Conservation (phyloP, 257 asterid genomes). For the Avicennia marina region DNA sequence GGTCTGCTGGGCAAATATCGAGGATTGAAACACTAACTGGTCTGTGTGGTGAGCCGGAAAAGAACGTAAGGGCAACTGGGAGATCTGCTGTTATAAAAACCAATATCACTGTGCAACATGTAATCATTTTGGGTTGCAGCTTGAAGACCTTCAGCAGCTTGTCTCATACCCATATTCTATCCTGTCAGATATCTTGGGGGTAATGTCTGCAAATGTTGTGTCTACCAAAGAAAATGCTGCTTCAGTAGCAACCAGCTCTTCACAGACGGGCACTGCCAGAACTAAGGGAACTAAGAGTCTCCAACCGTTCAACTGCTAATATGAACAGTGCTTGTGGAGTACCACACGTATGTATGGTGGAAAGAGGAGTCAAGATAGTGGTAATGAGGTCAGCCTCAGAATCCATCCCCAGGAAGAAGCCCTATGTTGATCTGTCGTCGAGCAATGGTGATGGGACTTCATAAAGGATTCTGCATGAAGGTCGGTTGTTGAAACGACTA, state of each 20-base stretch:
- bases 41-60: slow-evolving; percentile 50
- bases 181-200: slow-evolving; percentile 38
- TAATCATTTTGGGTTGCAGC: slow-evolving; percentile 35
- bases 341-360: slow-evolving; percentile 62
- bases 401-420: slow-evolving; percentile 36
- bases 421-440: slow-evolving; percentile 35
- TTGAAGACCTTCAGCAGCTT: slow-evolving; percentile 63
- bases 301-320: slow-evolving; percentile 56
- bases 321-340: slow-evolving; percentile 41
- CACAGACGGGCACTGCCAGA: slow-evolving; percentile 36
- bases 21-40: slow-evolving; percentile 48
- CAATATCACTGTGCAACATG: not conserved
- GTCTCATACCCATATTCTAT: slow-evolving; percentile 45
- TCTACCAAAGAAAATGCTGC: slow-evolving; percentile 22
- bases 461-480: slow-evolving; percentile 19
- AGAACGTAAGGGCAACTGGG: slow-evolving; percentile 36
- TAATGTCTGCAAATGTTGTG: slow-evolving; percentile 37
- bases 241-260: slow-evolving; percentile 35
- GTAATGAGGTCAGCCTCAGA: slow-evolving; percentile 34
- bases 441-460: slow-evolving; percentile 32
- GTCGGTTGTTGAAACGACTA: not conserved
- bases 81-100: not conserved
- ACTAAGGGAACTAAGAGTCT: slow-evolving; percentile 33
- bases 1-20: slow-evolving; percentile 36
- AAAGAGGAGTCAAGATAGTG: slow-evolving; percentile 69